These are phyloP conservation scores for Phoma sp. DNA, from an alignment of 2,329 filamentous ascomycete species.

Conservation along the genomic window DNA sequence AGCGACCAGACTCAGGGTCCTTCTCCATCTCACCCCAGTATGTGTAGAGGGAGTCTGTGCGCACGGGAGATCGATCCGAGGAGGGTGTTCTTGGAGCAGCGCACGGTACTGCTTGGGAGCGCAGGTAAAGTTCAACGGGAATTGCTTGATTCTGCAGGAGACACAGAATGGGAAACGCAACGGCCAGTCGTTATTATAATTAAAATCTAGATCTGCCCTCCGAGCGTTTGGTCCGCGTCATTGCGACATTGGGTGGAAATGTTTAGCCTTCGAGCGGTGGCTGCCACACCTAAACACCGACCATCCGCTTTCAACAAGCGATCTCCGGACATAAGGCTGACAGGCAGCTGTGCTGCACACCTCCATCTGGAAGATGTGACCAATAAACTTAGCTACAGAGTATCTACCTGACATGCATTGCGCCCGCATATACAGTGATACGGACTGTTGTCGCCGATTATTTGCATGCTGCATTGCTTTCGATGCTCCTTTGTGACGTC, in stretches of 20 bases:
- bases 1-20: conserved; percentile 8
- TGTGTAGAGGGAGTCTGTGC: background rate
- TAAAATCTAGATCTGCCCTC: background rate
- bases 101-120: background rate
- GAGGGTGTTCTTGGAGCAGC: too few species aligned
- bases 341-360: background rate
- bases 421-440: too few species aligned
- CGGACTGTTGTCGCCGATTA: too few species aligned
- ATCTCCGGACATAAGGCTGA: background rate
- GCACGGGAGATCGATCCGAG: too few species aligned
- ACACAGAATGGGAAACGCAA: too few species aligned
- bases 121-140: background rate
- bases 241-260: background rate
- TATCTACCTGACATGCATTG: background rate
- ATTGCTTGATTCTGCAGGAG: background rate
- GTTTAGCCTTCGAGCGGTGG: background rate
- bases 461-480: background rate
- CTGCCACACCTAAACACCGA: conserved; percentile 8
- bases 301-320: conserved; percentile 2
- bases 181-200: too few species aligned
- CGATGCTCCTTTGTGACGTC: background rate
- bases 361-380: background rate
- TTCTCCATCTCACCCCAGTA: conserved; percentile 3
- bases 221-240: conserved; percentile 9
- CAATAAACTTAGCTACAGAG: background rate